Evolutionary conservation across 306 rosid species (phyloP).

Genomic region (Vigna hirtella): DNA sequence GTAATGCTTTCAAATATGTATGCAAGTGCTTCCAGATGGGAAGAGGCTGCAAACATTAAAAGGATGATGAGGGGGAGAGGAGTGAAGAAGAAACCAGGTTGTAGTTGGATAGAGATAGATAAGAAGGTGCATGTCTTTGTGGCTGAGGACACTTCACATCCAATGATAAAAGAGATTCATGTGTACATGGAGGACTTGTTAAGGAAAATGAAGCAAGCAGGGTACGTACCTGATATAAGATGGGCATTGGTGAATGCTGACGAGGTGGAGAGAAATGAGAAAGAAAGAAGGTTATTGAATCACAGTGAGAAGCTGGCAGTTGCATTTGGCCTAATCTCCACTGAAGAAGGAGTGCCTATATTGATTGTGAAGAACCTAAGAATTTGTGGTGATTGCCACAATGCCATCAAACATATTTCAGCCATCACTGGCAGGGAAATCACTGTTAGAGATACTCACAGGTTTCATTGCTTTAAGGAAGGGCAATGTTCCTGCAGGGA

Average conservation of each 20-base stretch:
- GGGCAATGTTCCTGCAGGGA: slow-evolving; percentile 83
- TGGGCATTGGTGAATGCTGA: slow-evolving; percentile 69
- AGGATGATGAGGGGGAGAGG: slow-evolving; percentile 77
- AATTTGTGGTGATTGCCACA: slow-evolving; percentile 91
- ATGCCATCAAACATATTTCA: slow-evolving; percentile 76
- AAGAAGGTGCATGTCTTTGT: slow-evolving; percentile 67
- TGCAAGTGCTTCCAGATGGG: slow-evolving; percentile 76
- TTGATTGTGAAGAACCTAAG: slow-evolving; percentile 82
- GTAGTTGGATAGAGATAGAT: slow-evolving; percentile 85
- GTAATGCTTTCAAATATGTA: slow-evolving; percentile 72
- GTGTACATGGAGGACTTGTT: slow-evolving; percentile 69
- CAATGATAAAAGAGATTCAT: slow-evolving; percentile 70
- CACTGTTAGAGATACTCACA: slow-evolving; percentile 73
- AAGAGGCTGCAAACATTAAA: slow-evolving; percentile 64
- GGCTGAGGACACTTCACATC: slow-evolving; percentile 84
- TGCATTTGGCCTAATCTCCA: slow-evolving; percentile 72
- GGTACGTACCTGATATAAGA: slow-evolving; percentile 71
- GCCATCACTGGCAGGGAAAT: slow-evolving; percentile 70
- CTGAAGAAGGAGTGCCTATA: slow-evolving; percentile 69
- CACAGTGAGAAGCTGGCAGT: slow-evolving; percentile 87
- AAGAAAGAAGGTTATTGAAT: slow-evolving; percentile 63
- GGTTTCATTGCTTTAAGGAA: slow-evolving; percentile 84
- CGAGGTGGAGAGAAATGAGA: slow-evolving; percentile 65
- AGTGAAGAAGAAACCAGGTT: slow-evolving; percentile 83
- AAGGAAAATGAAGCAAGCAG: slow-evolving; percentile 66